phyloP scores from a whole-genome alignment of 331 rosid species.

The Pyrus hybrid region DNA sequence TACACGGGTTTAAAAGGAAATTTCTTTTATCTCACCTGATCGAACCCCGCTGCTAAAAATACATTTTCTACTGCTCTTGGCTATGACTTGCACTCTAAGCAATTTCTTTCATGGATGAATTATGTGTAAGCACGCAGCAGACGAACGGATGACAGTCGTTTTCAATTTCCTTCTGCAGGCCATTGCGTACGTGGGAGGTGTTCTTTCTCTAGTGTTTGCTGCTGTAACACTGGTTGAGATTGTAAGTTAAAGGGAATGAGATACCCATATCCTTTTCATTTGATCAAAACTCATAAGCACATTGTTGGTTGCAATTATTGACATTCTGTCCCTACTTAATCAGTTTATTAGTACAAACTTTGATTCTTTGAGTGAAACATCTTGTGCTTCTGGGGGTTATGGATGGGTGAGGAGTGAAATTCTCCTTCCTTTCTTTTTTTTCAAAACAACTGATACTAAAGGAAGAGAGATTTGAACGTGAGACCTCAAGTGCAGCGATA shows the following conservation, averaged over 20 bases:
- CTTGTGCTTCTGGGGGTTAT: no score
- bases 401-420: no score
- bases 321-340: not conserved
- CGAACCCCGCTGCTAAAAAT: constrained; percentile 1
- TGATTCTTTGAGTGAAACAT: not conserved
- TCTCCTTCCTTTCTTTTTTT: no score
- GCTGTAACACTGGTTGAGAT: constrained; percentile 66
- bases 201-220: constrained; percentile 88
- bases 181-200: constrained; percentile 79
- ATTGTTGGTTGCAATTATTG: not conserved
- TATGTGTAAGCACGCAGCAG: not conserved
- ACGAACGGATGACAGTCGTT: not conserved
- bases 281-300: not conserved
- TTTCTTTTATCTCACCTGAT: constrained; percentile 5
- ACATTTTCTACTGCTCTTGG: not conserved
- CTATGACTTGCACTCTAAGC: not conserved
- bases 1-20: not conserved
- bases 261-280: not conserved
- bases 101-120: not conserved
- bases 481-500: no score
- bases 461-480: no score
- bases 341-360: not conserved
- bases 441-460: no score
- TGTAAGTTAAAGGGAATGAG: constrained; percentile 25
- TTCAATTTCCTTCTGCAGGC: constrained; percentile 45